Percentiles rank a stretch among this genome's conserved stretches.
phyloP scores from a whole-genome alignment of 805 yeast species.

The Pichia californica region DNA sequence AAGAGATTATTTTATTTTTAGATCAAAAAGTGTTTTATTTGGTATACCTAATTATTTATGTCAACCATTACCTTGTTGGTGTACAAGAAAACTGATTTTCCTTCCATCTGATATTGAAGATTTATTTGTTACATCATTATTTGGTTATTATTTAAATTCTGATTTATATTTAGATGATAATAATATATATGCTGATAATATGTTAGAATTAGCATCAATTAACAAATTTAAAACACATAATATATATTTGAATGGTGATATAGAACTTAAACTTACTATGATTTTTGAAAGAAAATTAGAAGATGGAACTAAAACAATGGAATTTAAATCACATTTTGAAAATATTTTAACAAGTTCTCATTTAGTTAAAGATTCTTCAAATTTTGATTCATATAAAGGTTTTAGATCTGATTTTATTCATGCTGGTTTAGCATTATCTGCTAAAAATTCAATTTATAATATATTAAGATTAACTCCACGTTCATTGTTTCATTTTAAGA shows the following conservation, averaged over 20 bases:
- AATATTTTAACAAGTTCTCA: conserved; percentile 49
- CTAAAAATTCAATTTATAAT: conserved; percentile 39
- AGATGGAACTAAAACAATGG: conserved; percentile 32
- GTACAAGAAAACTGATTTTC: conserved; percentile 40
- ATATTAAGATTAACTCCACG: conserved; percentile 69
- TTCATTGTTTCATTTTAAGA: conserved; percentile 55
- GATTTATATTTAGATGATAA: conserved; percentile 13
- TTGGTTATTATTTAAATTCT: conserved; percentile 21
- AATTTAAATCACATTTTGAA: conserved; percentile 52
- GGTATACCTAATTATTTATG: conserved; percentile 72
- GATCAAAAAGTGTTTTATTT: conserved; percentile 56
- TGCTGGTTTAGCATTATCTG: conserved; percentile 46
- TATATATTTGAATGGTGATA: conserved; percentile 55
- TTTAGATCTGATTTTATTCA: conserved; percentile 78
- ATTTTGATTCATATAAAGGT: conserved; percentile 72
- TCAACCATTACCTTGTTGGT: conserved; percentile 51
- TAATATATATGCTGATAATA: conserved; percentile 4
- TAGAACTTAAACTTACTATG: conserved; percentile 51
- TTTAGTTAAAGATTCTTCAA: conserved; percentile 34
- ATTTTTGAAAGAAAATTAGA: conserved; percentile 42
- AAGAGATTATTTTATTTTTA: conserved; percentile 55
- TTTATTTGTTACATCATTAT: conserved; percentile 18
- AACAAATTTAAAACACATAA: conserved; percentile 44
- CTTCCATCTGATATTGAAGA: conserved; percentile 33
- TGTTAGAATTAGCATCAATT: conserved; percentile 2